Base-by-base conservation (phyloP, 345 rosid genomes). In the Xanthoceras sorbifolium region DNA sequence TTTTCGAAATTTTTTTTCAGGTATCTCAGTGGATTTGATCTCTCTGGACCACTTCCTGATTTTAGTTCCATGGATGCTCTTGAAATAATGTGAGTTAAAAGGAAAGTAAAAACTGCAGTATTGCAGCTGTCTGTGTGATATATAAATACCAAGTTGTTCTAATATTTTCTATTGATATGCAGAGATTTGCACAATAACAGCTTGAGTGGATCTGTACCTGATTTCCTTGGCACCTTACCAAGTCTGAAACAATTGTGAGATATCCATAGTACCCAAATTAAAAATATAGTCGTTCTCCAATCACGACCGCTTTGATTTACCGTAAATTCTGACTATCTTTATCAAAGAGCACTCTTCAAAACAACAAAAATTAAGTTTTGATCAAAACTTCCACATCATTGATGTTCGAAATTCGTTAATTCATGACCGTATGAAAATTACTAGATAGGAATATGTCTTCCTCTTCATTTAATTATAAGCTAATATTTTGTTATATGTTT, bases 11-110 rank as follows among this genome's bases (percentile, higher is more conserved):
- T 59, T 15, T 57, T 59, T 74, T 75, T 73, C 85, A 86, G 89
- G 83, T 2, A 78, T 77, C 87, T 85, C 0, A 67, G 74, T 6
- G 63, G 82, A 60, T 84, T 70, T 75, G 82, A 67, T 50, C 78
- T 87, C 10, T 77, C 74, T 3, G 89, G 89, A 29, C 9, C 18
- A 25, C 81, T 87, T 76, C 89, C 87, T 20, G 90, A 87, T 70
- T 84, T 87, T 18, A 85, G 89, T 67, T 82, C 84, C 77, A 80
- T 82, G 87, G 82, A 77, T 63, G 83, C 89, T 54, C 82, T 87
- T 6, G 85, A 76, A 73, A 78, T 26, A 29, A 80, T 87, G 89
- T 85, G 26, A 74, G 88, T 79, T 46, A 10, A 62, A 40, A 25
- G 15, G 34, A 44, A 57, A 20, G 12, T 25, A 6, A 15, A 4